Conservation (phyloP, 1,284 basidiomycete genomes). For the Ustilago hordei region DNA sequence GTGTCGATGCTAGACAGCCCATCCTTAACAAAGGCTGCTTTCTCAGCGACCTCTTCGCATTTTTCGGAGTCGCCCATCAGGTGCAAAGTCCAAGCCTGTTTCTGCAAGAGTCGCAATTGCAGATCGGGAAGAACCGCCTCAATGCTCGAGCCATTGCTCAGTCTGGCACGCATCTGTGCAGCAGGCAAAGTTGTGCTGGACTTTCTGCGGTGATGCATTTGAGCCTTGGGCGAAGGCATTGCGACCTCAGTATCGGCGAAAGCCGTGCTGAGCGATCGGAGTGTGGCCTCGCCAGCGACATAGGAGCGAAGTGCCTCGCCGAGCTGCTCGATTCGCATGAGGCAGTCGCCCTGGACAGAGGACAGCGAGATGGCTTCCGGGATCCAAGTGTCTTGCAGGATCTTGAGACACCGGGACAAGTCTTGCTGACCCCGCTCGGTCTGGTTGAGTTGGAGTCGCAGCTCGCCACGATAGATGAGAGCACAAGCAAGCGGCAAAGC, state of each 20-base stretch:
- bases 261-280: slow-evolving; percentile 40
- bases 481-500: slow-evolving; percentile 46
- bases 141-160: slow-evolving; percentile 14
- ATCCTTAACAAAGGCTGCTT: slow-evolving; percentile 40
- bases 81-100: slow-evolving; percentile 57
- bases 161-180: slow-evolving; percentile 19
- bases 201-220: slow-evolving; percentile 20
- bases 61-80: slow-evolving; percentile 32
- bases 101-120: slow-evolving; percentile 49
- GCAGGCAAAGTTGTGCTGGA: slow-evolving; percentile 23
- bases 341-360: slow-evolving; percentile 52
- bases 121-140: slow-evolving; percentile 50
- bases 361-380: slow-evolving; percentile 48
- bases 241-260: slow-evolving; percentile 40
- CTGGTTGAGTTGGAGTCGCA: slow-evolving; percentile 44
- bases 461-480: slow-evolving; percentile 52
- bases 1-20: slow-evolving; percentile 23
- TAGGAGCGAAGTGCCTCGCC: slow-evolving; percentile 49
- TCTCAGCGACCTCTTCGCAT: slow-evolving; percentile 44
- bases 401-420: slow-evolving; percentile 38
- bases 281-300: slow-evolving; percentile 40
- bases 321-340: slow-evolving; percentile 41
- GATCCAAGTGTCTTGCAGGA: slow-evolving; percentile 48
- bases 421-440: slow-evolving; percentile 50
- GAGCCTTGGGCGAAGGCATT: slow-evolving; percentile 27